These are phyloP conservation scores for Phallus indusiatus DNA, from an alignment of 768 basidiomycete species.

Conservation along the genomic window DNA sequence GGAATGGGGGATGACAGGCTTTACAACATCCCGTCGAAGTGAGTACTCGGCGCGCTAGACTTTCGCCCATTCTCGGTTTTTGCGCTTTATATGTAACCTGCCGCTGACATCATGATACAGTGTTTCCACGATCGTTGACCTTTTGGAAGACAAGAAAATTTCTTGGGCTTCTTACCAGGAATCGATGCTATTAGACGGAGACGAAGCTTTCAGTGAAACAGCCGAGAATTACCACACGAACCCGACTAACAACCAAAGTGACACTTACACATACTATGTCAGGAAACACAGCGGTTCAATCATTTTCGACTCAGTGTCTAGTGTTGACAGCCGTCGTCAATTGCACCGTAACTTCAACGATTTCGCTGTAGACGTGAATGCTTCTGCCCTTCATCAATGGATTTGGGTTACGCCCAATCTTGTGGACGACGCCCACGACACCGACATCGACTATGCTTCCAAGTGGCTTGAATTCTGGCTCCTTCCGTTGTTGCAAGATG, in stretches of 20 bases:
- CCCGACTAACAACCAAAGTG: constrained; percentile 29
- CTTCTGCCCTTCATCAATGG: constrained; percentile 47
- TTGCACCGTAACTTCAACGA: constrained; percentile 54
- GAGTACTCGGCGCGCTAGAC: background rate
- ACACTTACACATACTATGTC: constrained; percentile 39
- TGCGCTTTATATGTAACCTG: too few relatives aligned
- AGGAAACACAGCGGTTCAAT: constrained; percentile 50
- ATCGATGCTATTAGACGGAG: constrained; percentile 44
- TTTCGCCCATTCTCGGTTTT: too few relatives aligned
- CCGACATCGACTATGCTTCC: constrained; percentile 37
- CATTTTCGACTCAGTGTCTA: constrained; percentile 41
- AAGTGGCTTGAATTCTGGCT: constrained; percentile 44
- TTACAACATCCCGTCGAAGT: constrained; percentile 20
- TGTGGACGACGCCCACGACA: constrained; percentile 54
- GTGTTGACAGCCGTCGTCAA: constrained; percentile 28
- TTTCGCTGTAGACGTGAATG: constrained; percentile 45
- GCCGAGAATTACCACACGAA: constrained; percentile 22
- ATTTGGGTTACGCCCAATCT: constrained; percentile 55
- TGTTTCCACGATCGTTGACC: constrained; percentile 48
- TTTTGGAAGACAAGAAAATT: constrained; percentile 46
- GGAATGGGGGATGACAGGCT: constrained; percentile 37
- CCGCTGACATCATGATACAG: constrained; percentile 33
- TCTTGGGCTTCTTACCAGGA: constrained; percentile 59
- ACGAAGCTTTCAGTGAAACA: constrained; percentile 25
- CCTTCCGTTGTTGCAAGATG: constrained; percentile 37